Evolutionary conservation across 1,284 basidiomycete genomes (phyloP).

Genomic region (Tylopilus microsporus): DNA sequence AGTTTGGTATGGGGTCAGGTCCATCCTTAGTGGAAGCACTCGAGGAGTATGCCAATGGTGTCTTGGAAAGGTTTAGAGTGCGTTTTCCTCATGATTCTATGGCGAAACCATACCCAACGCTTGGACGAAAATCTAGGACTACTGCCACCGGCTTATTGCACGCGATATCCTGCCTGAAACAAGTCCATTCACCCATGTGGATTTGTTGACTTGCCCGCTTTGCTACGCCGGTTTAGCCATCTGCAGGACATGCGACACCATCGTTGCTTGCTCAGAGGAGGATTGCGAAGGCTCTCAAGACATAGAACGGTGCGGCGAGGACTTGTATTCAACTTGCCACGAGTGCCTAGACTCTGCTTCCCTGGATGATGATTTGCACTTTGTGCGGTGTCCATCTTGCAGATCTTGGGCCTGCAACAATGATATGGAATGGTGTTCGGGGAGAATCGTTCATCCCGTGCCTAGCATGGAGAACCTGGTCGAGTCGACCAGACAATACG

Average conservation of each 20-base stretch:
- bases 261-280: neutral
- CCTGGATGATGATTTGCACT: neutral
- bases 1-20: no score
- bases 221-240: neutral
- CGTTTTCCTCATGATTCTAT: no score
- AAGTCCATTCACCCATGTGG: neutral
- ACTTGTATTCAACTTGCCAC: neutral
- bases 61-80: neutral
- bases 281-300: neutral
- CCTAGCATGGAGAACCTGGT: neutral
- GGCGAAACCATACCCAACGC: neutral
- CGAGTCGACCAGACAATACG: neutral
- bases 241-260: neutral
- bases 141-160: neutral
- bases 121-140: neutral
- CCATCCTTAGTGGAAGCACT: neutral
- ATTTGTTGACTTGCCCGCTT: slow-evolving; percentile 1
- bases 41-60: neutral
- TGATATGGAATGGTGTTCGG: neutral
- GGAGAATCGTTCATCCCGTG: neutral
- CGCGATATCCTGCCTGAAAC: neutral
- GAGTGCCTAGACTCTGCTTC: neutral
- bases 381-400: slow-evolving; percentile 3
- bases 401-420: neutral
- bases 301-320: neutral